Percentiles rank a stretch among this genome's conserved stretches.
Evolutionary conservation across 2,329 filamentous ascomycete genomes (phyloP).

Genomic region (Metarhizium robertsii): DNA sequence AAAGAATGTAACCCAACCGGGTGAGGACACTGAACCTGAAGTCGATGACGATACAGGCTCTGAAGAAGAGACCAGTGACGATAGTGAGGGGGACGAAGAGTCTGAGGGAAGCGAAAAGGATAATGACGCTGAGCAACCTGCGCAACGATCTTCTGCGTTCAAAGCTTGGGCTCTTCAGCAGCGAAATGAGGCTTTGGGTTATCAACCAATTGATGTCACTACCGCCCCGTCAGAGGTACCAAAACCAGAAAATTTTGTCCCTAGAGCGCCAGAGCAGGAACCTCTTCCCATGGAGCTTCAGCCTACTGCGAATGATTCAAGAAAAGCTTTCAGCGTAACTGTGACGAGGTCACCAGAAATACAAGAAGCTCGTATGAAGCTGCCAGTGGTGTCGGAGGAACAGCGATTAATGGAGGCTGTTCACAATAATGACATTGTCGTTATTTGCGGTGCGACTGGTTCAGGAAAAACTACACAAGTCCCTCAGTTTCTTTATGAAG

Average conservation of each 20-base stretch:
- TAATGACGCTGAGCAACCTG: constrained; percentile 10
- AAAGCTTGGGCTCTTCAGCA: constrained; percentile 88
- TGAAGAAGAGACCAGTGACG: constrained; percentile 16
- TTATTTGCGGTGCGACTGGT: constrained; percentile 90
- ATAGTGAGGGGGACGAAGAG: constrained; percentile 20
- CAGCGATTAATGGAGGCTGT: constrained; percentile 98
- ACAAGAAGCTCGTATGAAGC: constrained; percentile 64
- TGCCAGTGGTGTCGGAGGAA: constrained; percentile 90
- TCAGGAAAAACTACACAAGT: constrained; percentile 97
- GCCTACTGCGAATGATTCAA: constrained; percentile 46
- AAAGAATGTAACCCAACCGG: constrained; percentile 5
- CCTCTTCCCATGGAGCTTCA: constrained; percentile 59
- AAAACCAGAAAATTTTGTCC: constrained; percentile 52
- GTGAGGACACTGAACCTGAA: constrained; percentile 8
- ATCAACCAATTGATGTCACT: constrained; percentile 35
- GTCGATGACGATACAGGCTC: constrained; percentile 13
- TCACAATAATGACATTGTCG: constrained; percentile 79
- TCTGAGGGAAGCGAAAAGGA: constrained; percentile 19
- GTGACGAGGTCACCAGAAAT: constrained; percentile 64
- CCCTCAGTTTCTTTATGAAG: constrained; percentile 91
- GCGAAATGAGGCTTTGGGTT: constrained; percentile 74
- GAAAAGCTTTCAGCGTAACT: constrained; percentile 68
- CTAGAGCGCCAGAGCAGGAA: constrained; percentile 60
- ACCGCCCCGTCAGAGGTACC: constrained; percentile 40
- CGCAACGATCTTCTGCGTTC: constrained; percentile 55